These are phyloP conservation scores for Microcos paniculata DNA, from an alignment of 345 rosid genomes.

Conservation along the genomic window DNA sequence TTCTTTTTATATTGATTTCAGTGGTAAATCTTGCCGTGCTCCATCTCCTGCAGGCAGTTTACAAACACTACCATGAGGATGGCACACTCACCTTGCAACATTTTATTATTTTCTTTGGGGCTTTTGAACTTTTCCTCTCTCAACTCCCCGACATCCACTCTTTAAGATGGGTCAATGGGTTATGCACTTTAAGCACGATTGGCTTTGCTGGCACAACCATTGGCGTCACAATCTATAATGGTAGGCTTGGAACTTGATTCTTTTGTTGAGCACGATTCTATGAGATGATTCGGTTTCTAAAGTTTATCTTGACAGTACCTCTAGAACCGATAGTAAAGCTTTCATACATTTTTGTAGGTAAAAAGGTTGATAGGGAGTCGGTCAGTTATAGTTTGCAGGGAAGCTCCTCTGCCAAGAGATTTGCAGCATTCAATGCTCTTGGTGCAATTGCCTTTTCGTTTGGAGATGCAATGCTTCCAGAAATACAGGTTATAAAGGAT, in stretches of 20 bases:
- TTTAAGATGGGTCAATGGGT: constrained; percentile 48
- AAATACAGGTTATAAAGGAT: constrained; percentile 43
- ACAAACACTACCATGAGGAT: constrained; percentile 35
- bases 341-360: constrained; percentile 28
- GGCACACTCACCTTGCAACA: constrained; percentile 43
- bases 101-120: constrained; percentile 48
- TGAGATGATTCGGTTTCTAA: not conserved
- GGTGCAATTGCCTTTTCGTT: constrained; percentile 58
- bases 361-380: constrained; percentile 32
- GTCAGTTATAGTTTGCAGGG: constrained; percentile 42
- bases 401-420: constrained; percentile 38
- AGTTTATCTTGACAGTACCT: not conserved
- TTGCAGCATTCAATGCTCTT: constrained; percentile 53
- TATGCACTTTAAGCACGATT: constrained; percentile 44
- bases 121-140: constrained; percentile 45
- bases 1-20: not conserved
- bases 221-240: constrained; percentile 43
- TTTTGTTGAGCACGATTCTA: too few relatives aligned
- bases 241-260: constrained; percentile 16
- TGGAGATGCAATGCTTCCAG: constrained; percentile 65
- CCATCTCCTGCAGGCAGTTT: constrained; percentile 34
- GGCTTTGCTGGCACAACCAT: constrained; percentile 55
- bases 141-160: constrained; percentile 55
- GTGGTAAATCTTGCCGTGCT: not conserved
- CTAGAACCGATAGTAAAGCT: not conserved